Percentiles rank a stretch among this genome's conserved stretches.
Evolutionary conservation across 129 eudicot genomes (phyloP).

Genomic region (Logfia minima): DNA sequence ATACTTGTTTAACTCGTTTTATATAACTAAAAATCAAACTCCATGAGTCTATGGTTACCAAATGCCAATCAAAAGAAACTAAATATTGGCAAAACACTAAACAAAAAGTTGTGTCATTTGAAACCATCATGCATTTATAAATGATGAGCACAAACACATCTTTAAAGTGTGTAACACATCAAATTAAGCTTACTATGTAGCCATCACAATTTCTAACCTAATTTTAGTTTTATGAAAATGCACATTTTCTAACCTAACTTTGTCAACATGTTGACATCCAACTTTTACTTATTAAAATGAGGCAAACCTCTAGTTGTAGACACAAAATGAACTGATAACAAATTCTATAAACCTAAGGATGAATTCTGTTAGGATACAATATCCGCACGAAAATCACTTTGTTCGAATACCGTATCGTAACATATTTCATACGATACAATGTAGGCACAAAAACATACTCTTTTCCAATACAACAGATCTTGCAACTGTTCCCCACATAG

Average conservation of each 20-base stretch:
- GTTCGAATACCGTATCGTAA: background rate
- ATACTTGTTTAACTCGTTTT: too few species aligned
- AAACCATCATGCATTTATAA: too few species aligned
- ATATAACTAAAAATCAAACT: too few species aligned
- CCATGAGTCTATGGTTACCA: too few species aligned
- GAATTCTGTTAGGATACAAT: background rate
- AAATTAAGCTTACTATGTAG: background rate
- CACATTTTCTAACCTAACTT: too few species aligned
- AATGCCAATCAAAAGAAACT: background rate
- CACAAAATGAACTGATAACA: background rate
- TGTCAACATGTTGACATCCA: background rate
- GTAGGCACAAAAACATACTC: constrained; percentile 35
- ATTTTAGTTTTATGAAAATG: too few species aligned
- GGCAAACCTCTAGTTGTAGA: background rate
- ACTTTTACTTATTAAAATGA: background rate
- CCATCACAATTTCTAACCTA: too few species aligned
- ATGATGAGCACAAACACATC: background rate
- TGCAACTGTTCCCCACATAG: constrained; percentile 42
- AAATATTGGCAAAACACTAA: background rate
- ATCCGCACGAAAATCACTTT: background rate
- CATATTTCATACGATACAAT: background rate
- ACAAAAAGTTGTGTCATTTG: background rate
- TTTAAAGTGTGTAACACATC: background rate
- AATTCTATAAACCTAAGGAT: background rate
- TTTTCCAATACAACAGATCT: constrained; percentile 46